Conservation (phyloP, 768 basidiomycete species). For the Floccularia luteovirens region DNA sequence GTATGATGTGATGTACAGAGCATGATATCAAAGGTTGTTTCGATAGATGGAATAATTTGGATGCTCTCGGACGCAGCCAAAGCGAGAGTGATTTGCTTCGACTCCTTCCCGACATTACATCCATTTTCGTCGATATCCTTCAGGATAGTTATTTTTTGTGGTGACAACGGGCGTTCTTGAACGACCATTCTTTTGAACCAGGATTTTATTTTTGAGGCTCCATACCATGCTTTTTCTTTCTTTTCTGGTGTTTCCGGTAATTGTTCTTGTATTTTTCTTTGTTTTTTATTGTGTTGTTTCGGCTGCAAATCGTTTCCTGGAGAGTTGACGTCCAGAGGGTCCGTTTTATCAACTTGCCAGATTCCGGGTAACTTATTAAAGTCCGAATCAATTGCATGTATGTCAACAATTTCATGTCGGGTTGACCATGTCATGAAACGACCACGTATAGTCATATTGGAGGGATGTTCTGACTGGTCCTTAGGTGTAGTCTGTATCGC, state of each 20-base stretch:
- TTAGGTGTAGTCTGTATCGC: too few species aligned
- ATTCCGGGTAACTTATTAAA: too few species aligned
- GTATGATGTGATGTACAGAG: conserved; percentile 38
- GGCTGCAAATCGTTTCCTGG: conserved; percentile 32
- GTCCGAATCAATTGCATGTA: too few species aligned
- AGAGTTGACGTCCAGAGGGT: too few species aligned
- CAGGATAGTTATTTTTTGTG: conserved; percentile 28
- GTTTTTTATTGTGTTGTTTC: conserved; percentile 33
- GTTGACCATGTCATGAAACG: background rate
- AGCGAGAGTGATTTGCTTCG: conserved; percentile 16
- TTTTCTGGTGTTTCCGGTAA: conserved; percentile 19
- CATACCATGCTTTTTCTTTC: conserved; percentile 18
- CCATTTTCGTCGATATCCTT: conserved; percentile 33
- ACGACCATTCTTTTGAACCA: conserved; percentile 60
- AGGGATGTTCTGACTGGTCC: background rate
- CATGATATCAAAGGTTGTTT: conserved; percentile 29
- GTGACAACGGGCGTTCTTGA: conserved; percentile 14
- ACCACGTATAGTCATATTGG: background rate
- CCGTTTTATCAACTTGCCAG: background rate
- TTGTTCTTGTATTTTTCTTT: conserved; percentile 29
- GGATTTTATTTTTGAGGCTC: conserved; percentile 45
- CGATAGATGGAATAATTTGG: conserved; percentile 16
- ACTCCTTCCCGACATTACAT: conserved; percentile 32
- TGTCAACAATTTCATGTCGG: too few species aligned
- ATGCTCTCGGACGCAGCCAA: background rate